Evolutionary conservation across 2,329 filamentous ascomycete genomes (phyloP).

Genomic region (Fusarium sp.): DNA sequence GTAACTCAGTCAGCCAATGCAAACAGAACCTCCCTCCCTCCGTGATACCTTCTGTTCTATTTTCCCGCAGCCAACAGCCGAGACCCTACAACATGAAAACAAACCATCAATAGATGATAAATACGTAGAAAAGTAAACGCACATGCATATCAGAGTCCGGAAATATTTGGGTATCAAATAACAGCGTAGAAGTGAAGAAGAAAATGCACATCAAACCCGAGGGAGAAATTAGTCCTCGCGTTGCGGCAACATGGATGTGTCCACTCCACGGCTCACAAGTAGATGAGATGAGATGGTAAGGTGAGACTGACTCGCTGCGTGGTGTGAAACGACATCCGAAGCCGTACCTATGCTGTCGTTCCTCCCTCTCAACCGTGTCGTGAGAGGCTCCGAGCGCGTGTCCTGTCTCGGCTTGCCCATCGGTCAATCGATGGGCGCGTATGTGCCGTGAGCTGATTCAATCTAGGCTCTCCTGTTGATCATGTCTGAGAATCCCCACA

Average conservation of each 20-base stretch:
- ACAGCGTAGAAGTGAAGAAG: slow-evolving; percentile 40
- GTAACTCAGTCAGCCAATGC: slow-evolving; percentile 15
- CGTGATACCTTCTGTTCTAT: slow-evolving; percentile 29
- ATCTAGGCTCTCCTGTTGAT: slow-evolving; percentile 9
- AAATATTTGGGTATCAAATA: slow-evolving; percentile 43
- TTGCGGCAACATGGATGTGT: slow-evolving; percentile 5
- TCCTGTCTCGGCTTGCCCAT: neutral
- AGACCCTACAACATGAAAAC: slow-evolving; percentile 19
- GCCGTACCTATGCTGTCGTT: neutral
- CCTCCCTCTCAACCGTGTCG: neutral
- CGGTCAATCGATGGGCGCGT: neutral
- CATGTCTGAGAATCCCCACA: slow-evolving; percentile 33
- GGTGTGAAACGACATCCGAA: slow-evolving; percentile 2
- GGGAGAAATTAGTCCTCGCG: neutral
- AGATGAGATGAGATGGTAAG: neutral
- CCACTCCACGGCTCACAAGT: neutral
- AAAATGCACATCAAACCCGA: neutral
- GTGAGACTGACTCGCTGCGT: neutral
- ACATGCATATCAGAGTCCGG: slow-evolving; percentile 26
- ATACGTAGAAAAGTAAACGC: slow-evolving; percentile 3
- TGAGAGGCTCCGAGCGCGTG: neutral
- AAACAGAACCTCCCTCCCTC: slow-evolving; percentile 6
- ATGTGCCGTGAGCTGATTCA: slow-evolving; percentile 9
- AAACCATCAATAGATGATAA: slow-evolving; percentile 19
- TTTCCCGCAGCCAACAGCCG: slow-evolving; percentile 20